Evolutionary conservation across 164 flowering plant genomes (phyloP).

Genomic region (Vitis rupestris): DNA sequence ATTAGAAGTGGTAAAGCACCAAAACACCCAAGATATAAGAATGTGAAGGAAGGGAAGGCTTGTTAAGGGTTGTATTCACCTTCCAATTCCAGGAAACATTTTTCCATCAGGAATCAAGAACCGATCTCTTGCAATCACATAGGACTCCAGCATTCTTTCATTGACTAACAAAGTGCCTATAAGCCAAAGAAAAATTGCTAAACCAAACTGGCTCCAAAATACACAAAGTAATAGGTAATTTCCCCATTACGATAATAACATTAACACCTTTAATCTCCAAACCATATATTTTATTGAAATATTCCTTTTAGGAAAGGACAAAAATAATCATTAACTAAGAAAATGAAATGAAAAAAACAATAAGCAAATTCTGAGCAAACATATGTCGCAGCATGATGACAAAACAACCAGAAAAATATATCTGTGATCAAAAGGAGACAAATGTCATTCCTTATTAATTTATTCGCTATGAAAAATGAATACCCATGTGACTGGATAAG

Average conservation of each 20-base stretch:
- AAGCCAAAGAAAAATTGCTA: conserved; percentile 10
- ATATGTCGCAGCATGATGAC: no score
- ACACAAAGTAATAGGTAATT: background rate
- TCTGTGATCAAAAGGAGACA: no score
- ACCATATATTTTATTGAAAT: background rate
- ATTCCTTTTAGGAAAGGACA: background rate
- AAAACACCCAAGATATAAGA: background rate
- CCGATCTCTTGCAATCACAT: conserved; percentile 97
- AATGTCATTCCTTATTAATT: no score
- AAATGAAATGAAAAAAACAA: no score
- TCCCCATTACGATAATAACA: background rate
- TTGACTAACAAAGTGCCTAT: conserved; percentile 89
- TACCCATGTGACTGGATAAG: no score
- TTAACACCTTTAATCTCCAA: background rate
- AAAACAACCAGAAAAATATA: no score
- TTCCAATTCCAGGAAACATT: conserved; percentile 93
- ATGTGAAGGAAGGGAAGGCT: background rate
- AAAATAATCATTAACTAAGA: no score
- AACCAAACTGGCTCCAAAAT: background rate
- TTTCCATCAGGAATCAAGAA: conserved; percentile 86
- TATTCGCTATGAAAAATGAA: no score
- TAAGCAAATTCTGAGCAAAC: no score
- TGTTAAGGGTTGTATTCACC: conserved; percentile 39
- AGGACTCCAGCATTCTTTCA: conserved; percentile 98
- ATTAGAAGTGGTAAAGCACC: background rate